Base-by-base conservation (phyloP, 495 filamentous ascomycete genomes). In the Penicillium mononematosum region DNA sequence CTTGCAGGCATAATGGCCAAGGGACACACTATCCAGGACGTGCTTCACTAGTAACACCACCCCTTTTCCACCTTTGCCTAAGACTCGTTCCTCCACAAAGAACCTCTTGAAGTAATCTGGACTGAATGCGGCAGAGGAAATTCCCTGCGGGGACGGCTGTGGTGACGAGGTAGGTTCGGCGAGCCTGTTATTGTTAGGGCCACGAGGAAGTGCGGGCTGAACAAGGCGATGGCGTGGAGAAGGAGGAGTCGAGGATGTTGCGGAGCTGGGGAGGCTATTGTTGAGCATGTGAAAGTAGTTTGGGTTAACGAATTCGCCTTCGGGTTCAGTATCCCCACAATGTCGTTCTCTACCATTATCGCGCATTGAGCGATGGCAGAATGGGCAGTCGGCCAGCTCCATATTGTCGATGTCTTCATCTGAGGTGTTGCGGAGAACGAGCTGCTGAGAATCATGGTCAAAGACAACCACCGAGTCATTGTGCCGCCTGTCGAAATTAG, bases 1-100 rank as follows among this genome's bases (percentile, higher is more conserved):
- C 70, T 98, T 98, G 78, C 94, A 98, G 24, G 94, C 94, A 72
- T 96, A 98, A 53, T 96, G 83, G 1, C 88, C 94, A 6, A 98
- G 83, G 14, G 84, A 80, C 34, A 96, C 91, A 7, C 89, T 85
- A 69, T 96, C 94, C 50, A 98, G 80, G 52, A 96, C 76, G 75
- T 98, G 94, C 45, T 86, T 85, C 11, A 98, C 95, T 11, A 97
- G 79, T 53, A 98, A 66, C 2, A 98, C 94, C 36, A 98, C 92
- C 1, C 94, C 94, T 63, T 96, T 97, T 3, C 94, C 94, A 10
- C 94, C 94, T 65, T 87, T 83, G 14, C 94, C 94, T 5, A 98
- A 80, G 64, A 91, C 86, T 9, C 79, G 80, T 65, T 98, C 90
- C 61, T 91, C 90, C 5, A 91, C 85, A 69, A 98, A 98, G 76